Evolutionary conservation across 345 rosid genomes (phyloP).

Genomic region (Conringia planisiliqua): DNA sequence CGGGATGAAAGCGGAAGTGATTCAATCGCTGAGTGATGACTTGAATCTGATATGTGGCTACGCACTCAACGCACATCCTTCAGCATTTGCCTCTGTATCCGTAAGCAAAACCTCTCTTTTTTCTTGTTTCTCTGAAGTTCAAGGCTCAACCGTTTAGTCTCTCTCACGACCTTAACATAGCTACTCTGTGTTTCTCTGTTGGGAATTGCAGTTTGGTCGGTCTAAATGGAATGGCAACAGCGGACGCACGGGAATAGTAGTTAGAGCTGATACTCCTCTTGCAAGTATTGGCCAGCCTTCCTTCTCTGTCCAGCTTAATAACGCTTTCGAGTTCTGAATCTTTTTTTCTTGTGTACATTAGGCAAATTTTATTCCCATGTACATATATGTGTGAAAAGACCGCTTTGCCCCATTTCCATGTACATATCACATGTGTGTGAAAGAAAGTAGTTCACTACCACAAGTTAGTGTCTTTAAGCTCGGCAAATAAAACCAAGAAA

Average conservation of each 20-base stretch:
- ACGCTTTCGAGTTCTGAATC: slow-evolving; percentile 73
- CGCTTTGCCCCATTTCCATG: neutral
- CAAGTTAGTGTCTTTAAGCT: neutral
- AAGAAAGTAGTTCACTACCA: neutral
- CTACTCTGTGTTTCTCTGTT: neutral
- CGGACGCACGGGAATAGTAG: slow-evolving; percentile 78
- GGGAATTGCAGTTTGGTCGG: slow-evolving; percentile 67
- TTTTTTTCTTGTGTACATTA: neutral
- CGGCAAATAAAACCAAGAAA: neutral
- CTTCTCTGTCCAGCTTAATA: slow-evolving; percentile 72
- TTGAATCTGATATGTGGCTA: slow-evolving; percentile 77
- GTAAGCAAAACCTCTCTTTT: slow-evolving; percentile 37
- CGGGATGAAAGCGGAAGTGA: slow-evolving; percentile 68
- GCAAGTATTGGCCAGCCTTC: slow-evolving; percentile 61
- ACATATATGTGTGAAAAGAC: neutral
- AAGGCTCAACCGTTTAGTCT: neutral
- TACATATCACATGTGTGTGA: neutral
- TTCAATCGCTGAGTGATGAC: slow-evolving; percentile 73
- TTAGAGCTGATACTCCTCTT: slow-evolving; percentile 71
- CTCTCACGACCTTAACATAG: neutral
- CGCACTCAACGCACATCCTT: slow-evolving; percentile 55
- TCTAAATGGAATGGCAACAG: slow-evolving; percentile 92
- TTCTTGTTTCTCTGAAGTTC: neutral
- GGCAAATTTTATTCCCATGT: neutral
- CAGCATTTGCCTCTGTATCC: slow-evolving; percentile 70